These are phyloP conservation scores for Jatropha podagrica DNA, from an alignment of 441 rosid species.

Conservation along the genomic window DNA sequence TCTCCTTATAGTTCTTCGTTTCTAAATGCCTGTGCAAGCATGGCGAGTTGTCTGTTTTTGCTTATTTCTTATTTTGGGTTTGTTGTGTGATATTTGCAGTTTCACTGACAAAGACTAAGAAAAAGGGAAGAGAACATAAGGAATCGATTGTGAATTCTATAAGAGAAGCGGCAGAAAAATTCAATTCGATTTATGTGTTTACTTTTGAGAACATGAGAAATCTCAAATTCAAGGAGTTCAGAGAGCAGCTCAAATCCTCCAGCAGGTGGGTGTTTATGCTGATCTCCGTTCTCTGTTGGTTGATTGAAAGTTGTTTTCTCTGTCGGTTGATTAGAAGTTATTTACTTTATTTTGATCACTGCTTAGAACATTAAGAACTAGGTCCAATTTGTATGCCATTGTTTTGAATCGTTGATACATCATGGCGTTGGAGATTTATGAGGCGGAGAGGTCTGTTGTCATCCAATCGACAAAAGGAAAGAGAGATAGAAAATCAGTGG, in stretches of 20 bases:
- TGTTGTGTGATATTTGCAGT: conserved; percentile 40
- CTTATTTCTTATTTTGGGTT: background rate
- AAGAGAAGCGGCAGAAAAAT: conserved; percentile 68
- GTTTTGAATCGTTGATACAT: background rate
- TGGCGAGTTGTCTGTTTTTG: background rate
- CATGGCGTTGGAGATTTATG: too few species aligned
- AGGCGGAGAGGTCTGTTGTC: too few species aligned
- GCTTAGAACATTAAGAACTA: background rate
- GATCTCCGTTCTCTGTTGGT: background rate
- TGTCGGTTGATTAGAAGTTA: too few species aligned
- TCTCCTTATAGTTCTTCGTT: background rate
- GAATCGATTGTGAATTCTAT: conserved; percentile 66
- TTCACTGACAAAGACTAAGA: conserved; percentile 90
- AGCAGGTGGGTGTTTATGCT: conserved; percentile 53
- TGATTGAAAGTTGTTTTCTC: background rate
- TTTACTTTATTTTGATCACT: background rate
- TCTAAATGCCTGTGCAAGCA: background rate
- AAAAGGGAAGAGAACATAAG: conserved; percentile 93
- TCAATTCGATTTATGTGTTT: conserved; percentile 69
- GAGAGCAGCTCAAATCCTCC: conserved; percentile 71
- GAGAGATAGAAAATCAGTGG: too few species aligned
- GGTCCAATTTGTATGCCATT: background rate
- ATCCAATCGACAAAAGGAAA: too few species aligned
- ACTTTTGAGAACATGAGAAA: conserved; percentile 96
- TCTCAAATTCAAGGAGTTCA: conserved; percentile 90